Conservation (phyloP, 805 yeast species). For the Torulaspora delbrueckii region DNA sequence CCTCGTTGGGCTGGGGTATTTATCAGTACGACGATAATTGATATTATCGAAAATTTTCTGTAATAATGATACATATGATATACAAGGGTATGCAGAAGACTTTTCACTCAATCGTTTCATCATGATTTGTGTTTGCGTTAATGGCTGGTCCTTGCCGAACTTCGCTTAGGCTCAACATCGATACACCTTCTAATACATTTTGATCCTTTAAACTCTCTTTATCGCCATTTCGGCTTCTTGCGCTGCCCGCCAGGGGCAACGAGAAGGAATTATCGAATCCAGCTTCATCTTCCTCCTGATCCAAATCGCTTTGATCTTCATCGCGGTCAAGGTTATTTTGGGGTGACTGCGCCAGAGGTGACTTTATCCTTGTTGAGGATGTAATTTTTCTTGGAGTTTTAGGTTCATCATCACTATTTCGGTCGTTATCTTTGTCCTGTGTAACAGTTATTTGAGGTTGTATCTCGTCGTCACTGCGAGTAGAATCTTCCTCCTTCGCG, state of each 20-base stretch:
- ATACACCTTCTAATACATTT: slow-evolving; percentile 4
- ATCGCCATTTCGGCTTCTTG: slow-evolving; percentile 9
- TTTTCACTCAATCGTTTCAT: not conserved
- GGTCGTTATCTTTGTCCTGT: slow-evolving; percentile 4
- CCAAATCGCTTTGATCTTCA: slow-evolving; percentile 1
- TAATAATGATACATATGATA: slow-evolving; percentile 4
- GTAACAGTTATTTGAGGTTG: slow-evolving; percentile 5
- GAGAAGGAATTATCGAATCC: slow-evolving; percentile 48
- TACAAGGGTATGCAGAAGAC: not conserved
- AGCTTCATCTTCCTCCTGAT: slow-evolving; percentile 11
- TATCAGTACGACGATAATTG: slow-evolving; percentile 43
- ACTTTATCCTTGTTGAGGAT: slow-evolving; percentile 1
- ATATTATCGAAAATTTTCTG: not conserved
- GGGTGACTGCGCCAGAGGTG: slow-evolving; percentile 5
- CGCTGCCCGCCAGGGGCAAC: slow-evolving; percentile 39
- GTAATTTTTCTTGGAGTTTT: slow-evolving; percentile 5
- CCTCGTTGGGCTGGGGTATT: slow-evolving; percentile 66
- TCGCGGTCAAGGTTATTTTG: not conserved
- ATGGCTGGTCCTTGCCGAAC: not conserved
- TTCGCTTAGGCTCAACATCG: slow-evolving; percentile 1
- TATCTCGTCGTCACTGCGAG: slow-evolving; percentile 7
- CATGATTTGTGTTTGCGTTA: not conserved
- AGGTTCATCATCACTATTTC: slow-evolving; percentile 5
- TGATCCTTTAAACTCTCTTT: not conserved
- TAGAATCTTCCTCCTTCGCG: slow-evolving; percentile 29